A percentile compares a stretch with the other conserved stretches of the same genome.
These are phyloP conservation scores for Gyrodon lividus DNA, from an alignment of 768 basidiomycete species.

Conservation along the genomic window DNA sequence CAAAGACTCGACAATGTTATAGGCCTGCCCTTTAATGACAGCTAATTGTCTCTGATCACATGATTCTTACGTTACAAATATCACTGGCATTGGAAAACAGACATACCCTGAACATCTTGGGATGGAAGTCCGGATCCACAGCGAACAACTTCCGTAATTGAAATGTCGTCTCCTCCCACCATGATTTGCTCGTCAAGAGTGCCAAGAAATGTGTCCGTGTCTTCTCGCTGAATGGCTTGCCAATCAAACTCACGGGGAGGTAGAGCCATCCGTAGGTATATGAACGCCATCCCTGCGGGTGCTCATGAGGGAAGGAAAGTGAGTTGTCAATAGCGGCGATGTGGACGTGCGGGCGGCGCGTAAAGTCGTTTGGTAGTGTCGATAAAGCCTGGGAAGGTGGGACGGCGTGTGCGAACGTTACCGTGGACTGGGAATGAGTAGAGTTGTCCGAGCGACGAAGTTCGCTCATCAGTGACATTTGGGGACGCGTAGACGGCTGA, in stretches of 20 bases:
- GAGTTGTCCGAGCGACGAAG: slow-evolving; percentile 48
- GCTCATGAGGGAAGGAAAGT: slow-evolving; percentile 87
- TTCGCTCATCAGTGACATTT: slow-evolving; percentile 76
- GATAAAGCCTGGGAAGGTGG: slow-evolving; percentile 36
- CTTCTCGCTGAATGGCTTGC: slow-evolving; percentile 79
- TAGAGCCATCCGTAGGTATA: slow-evolving; percentile 91
- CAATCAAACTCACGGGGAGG: slow-evolving; percentile 81
- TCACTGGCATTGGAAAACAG: slow-evolving; percentile 2
- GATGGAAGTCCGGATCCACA: slow-evolving; percentile 83
- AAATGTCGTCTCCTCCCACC: slow-evolving; percentile 89
- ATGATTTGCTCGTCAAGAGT: slow-evolving; percentile 74
- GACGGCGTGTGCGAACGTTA: slow-evolving; percentile 40
- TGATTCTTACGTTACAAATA: slow-evolving; percentile 4
- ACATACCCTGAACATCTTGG: slow-evolving; percentile 82
- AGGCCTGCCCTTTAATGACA: slow-evolving; percentile 93
- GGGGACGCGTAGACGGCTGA: slow-evolving; percentile 58
- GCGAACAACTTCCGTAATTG: slow-evolving; percentile 75
- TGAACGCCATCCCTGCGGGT: slow-evolving; percentile 76
- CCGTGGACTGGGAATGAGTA: slow-evolving; percentile 37
- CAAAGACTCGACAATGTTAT: slow-evolving; percentile 85
- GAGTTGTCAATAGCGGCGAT: slow-evolving; percentile 95
- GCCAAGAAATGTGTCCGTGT: slow-evolving; percentile 83
- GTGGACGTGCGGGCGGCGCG: slow-evolving; percentile 75
- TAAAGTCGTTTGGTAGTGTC: slow-evolving; percentile 41
- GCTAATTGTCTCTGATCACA: slow-evolving; percentile 70